These are phyloP conservation scores for Drechslera avenae DNA, from an alignment of 2,329 filamentous ascomycete genomes.

Conservation along the genomic window DNA sequence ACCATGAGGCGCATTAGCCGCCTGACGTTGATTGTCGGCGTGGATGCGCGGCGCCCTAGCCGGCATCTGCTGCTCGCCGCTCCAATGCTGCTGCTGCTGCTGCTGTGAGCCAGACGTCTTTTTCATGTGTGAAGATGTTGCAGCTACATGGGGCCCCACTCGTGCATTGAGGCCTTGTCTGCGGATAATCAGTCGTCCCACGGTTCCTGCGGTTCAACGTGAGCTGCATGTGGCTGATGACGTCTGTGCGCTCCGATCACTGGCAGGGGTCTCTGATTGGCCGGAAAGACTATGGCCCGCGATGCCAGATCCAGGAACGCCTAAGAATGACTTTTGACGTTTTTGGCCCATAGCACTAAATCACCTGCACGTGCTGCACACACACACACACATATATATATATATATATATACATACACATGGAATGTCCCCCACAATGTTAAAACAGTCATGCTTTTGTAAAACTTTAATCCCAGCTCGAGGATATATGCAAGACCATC, in stretches of 20 bases:
- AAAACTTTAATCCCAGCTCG: slow-evolving; percentile 13
- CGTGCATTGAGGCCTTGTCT: background rate
- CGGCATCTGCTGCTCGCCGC: background rate
- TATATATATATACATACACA: background rate
- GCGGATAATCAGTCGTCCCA: slow-evolving; percentile 13
- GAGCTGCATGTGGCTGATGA: slow-evolving; percentile 21
- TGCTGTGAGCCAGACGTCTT: too few species aligned
- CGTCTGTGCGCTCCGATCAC: slow-evolving; percentile 22
- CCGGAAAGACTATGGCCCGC: slow-evolving; percentile 1
- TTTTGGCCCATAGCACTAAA: too few species aligned
- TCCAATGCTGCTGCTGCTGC: background rate
- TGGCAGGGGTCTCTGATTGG: slow-evolving; percentile 20
- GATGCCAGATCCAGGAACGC: slow-evolving; percentile 20
- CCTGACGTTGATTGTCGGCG: slow-evolving; percentile 18
- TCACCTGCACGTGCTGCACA: background rate
- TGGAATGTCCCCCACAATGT: background rate
- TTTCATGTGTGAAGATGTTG: background rate
- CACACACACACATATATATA: background rate
- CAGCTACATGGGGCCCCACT: background rate
- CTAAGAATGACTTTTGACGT: background rate
- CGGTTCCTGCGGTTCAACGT: slow-evolving; percentile 13
- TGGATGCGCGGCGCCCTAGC: background rate
- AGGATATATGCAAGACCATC: slow-evolving; percentile 13
- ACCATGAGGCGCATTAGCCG: slow-evolving; percentile 23
- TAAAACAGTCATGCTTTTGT: slow-evolving; percentile 9